Evolutionary conservation across 2,329 filamentous ascomycete genomes (phyloP).

Genomic region (Colletotrichum ledebouriae): DNA sequence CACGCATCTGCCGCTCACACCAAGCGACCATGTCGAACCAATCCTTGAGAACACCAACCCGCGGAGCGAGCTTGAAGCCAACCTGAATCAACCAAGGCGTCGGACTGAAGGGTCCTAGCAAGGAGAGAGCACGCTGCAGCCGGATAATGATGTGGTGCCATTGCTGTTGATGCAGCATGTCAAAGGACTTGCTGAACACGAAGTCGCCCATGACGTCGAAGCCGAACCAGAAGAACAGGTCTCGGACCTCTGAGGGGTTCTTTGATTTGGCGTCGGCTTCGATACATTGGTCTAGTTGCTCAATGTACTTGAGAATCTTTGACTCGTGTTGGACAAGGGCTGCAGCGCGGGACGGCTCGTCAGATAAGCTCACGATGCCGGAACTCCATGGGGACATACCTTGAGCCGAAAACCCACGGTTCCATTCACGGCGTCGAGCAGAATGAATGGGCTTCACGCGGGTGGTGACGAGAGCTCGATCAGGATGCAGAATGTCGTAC

Average conservation of each 20-base stretch:
- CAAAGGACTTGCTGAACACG: conserved; percentile 52
- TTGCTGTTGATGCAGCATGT: conserved; percentile 48
- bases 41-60: conserved; percentile 43
- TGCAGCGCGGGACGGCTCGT: conserved; percentile 29
- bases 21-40: conserved; percentile 46
- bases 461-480: conserved; percentile 43
- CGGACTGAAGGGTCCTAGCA: conserved; percentile 50
- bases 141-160: conserved; percentile 48
- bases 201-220: conserved; percentile 55
- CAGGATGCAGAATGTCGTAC: conserved; percentile 47
- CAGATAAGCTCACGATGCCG: conserved; percentile 19
- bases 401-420: conserved; percentile 44
- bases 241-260: conserved; percentile 41
- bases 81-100: conserved; percentile 47
- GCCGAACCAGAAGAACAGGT: conserved; percentile 48
- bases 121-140: conserved; percentile 46
- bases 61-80: conserved; percentile 43
- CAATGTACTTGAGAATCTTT: conserved; percentile 42
- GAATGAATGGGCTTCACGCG: conserved; percentile 45
- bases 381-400: conserved; percentile 36
- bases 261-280: conserved; percentile 40
- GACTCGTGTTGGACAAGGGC: conserved; percentile 42
- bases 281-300: conserved; percentile 43
- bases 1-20: conserved; percentile 43
- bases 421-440: conserved; percentile 45